Base-by-base conservation (phyloP, 768 basidiomycete genomes). In the Calocybe cyanea region DNA sequence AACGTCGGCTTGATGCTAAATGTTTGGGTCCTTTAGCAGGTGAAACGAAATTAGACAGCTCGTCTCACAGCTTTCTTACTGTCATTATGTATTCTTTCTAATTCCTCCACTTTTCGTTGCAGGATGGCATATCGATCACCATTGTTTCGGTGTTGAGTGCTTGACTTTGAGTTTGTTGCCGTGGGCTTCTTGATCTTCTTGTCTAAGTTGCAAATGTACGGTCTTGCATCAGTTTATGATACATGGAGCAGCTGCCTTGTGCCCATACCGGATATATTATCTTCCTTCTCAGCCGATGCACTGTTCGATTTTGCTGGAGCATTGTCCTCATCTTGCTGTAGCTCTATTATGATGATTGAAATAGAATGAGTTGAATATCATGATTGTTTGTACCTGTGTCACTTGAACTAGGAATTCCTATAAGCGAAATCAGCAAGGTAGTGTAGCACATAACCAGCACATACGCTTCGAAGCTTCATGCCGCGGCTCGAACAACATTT, bases 71-170 rank as follows among this genome's bases (percentile, higher is more conserved):
- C 47, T 68, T 76, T 81, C 75, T 85, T 87, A 46, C 75, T 77
- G 2, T 86, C 83, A 31, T 70, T 62, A 55, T 83, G 82, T n/a
- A 80, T 60, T 44, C 62, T 65, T 63, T 87, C 81, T 5, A 86
- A 59, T 13, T 83, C 78, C 25, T 83, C 80, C 0, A 89, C 72
- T 53, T 83, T 82, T 50, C 70, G 72, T 57, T 84, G 77, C 17
- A 87, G 72, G 13, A 61, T 48, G 6, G 73, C 70, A 53, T 81
- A 81, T 15, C 76, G 71, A 45, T 85, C 81, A 6, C 58, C 61
- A 2, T 55, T 50, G 10, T 61, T 62, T 20, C 53, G 53, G 10
- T 57, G 35, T 37, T 46, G 43, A 7, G 49, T 38, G n/a, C 25
- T 41, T 24, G 49, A 47, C 45, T 59, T 61, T 21, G n/a, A n/a